Base-by-base conservation (phyloP, 164 flowering plant genomes). In the Buxus sempervirens region DNA sequence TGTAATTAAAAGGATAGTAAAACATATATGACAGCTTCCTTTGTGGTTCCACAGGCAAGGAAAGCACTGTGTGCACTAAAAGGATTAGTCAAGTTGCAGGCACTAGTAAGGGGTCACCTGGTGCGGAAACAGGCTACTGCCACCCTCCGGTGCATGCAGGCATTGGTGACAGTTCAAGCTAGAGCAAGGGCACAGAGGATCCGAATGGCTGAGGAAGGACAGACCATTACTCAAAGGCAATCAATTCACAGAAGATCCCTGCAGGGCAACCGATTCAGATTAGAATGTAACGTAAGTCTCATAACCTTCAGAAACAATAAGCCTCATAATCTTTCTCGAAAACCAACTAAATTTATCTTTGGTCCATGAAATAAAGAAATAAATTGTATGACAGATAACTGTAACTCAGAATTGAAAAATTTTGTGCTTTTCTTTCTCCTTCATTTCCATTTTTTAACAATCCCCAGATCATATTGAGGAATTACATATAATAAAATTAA, bases 21-120 rank as follows among this genome's bases (percentile, higher is more conserved):
- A 19, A 42, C n/a, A 55, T 15, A 24, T 9, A 25, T 63, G 20
- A n/a, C 0, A 0, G 4, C 10, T 38, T 26, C 24, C 58, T 5
- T 32, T 13, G 23, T 58, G 22, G 5, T 64, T 0, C 53, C 67
- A 62, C 84, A 93, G 98, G 98, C 98, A 69, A 91, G 91, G 70
- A 90, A 90, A 75, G 98, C 98, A 42, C 74, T 94, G 60, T 64
- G 80, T 42, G 98, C 98, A 56, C 71, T 94, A 61, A 88, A 74
- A 81, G 98, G 97, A 63, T 60, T 94, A 48, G 98, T 94, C 81
- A 94, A 90, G 87, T 74, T 94, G 80, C 98, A 94, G 77, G 98
- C 98, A 19, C 58, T 94, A 72, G 95, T 89, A 26, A 86, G 98
- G 67, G 98, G 97, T 69, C 90, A 91, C 81, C 78, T 91, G 78